Conservation (phyloP, 2,329 filamentous ascomycete species). For the Aspergillus eucalypticola region DNA sequence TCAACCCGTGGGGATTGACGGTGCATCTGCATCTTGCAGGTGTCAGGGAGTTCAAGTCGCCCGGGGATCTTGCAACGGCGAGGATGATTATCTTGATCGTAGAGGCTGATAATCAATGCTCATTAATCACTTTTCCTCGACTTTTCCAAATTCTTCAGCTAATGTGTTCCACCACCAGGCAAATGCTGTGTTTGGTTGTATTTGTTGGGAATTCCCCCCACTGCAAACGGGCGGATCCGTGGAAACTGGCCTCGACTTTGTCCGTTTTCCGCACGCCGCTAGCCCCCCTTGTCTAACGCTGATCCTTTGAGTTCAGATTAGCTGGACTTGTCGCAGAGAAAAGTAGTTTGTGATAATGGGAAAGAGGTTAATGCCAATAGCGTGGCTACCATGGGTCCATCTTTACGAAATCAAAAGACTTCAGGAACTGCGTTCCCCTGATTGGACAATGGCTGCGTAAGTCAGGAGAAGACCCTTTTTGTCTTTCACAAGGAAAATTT, state of each 20-base stretch:
- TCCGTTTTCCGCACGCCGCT: not conserved
- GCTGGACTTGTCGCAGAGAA: too few relatives aligned
- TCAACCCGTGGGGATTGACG: not conserved
- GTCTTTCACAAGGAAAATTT: not conserved
- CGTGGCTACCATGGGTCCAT: not conserved
- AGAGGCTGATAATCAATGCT: not conserved
- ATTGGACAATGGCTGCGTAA: not conserved
- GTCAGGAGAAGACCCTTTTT: not conserved
- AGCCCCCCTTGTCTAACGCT: not conserved
- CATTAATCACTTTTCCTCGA: not conserved
- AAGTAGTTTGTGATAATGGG: too few relatives aligned
- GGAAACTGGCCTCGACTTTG: not conserved
- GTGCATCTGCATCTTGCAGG: not conserved
- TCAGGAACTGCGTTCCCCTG: not conserved
- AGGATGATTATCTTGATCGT: not conserved
- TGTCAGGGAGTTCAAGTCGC: too few relatives aligned
- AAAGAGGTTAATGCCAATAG: not conserved
- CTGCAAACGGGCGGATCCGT: not conserved
- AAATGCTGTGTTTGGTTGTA: not conserved
- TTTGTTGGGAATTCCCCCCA: conserved; percentile 5
- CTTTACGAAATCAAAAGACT: not conserved
- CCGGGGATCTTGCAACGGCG: too few relatives aligned
- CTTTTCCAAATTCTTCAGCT: not conserved
- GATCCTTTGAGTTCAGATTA: too few relatives aligned
- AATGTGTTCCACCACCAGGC: not conserved